Evolutionary conservation across 352 stramenopile genomes (phyloP).

Genomic region (Phytophthora uliginosa): DNA sequence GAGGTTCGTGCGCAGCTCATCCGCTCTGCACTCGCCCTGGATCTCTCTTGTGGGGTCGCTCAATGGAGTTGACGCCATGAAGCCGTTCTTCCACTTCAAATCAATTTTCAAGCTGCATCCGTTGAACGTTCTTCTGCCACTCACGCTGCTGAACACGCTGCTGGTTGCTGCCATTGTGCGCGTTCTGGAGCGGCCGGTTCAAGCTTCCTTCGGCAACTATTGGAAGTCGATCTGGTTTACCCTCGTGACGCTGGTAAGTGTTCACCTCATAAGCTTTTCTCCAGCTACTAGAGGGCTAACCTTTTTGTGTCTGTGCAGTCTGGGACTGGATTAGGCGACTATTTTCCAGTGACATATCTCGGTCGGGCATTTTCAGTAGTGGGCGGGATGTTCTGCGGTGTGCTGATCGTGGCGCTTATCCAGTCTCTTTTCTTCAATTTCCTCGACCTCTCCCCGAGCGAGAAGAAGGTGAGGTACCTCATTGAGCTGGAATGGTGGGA

Average conservation of each 20-base stretch:
- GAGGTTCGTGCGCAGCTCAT: constrained; percentile 77
- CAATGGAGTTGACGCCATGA: constrained; percentile 83
- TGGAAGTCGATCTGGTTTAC: constrained; percentile 82
- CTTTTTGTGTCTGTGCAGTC: constrained; percentile 43
- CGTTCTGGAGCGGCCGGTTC: constrained; percentile 75
- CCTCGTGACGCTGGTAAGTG: constrained; percentile 70
- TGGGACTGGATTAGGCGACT: constrained; percentile 78
- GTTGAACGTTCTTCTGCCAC: constrained; percentile 65
- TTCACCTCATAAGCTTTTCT: neutral
- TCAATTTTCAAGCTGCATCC: constrained; percentile 80
- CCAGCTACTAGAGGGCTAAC: neutral
- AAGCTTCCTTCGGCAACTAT: constrained; percentile 74
- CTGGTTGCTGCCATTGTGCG: constrained; percentile 77
- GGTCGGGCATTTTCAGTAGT: constrained; percentile 64
- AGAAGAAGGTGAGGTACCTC: constrained; percentile 73
- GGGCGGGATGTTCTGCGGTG: constrained; percentile 77
- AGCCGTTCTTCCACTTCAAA: constrained; percentile 87
- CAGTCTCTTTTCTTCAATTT: constrained; percentile 85
- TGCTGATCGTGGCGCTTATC: constrained; percentile 76
- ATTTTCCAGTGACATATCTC: constrained; percentile 76
- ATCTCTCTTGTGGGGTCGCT: constrained; percentile 76
- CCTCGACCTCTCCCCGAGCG: constrained; percentile 69
- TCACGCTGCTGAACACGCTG: constrained; percentile 66
- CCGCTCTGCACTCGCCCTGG: constrained; percentile 80
- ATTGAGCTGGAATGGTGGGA: constrained; percentile 75